phyloP scores from a whole-genome alignment of 1,284 basidiomycete genomes.

The Golubevia pallescens region DNA sequence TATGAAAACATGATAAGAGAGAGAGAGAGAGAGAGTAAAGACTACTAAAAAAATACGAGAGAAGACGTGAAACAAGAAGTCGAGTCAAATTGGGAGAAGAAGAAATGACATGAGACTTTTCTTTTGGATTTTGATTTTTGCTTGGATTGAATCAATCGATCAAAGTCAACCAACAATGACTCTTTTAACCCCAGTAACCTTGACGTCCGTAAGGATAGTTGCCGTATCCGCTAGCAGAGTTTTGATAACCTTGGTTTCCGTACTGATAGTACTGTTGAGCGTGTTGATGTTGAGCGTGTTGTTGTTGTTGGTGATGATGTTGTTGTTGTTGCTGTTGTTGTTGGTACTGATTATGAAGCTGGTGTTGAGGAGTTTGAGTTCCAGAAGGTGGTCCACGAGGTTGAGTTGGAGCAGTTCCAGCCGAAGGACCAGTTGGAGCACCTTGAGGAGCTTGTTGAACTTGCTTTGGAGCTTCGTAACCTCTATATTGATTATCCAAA shows the following conservation, averaged over 20 bases:
- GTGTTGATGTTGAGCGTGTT: conserved; percentile 57
- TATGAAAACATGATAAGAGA: not conserved
- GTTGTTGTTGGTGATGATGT: conserved; percentile 31
- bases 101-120: not conserved
- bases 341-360: not conserved
- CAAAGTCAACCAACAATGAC: not conserved
- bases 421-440: conserved; percentile 7
- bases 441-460: conserved; percentile 21
- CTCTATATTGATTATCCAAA: not conserved
- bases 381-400: conserved; percentile 1
- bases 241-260: conserved; percentile 40
- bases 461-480: conserved; percentile 27
- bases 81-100: not conserved
- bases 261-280: conserved; percentile 56
- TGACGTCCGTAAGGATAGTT: conserved; percentile 50
- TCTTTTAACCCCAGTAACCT: conserved; percentile 49
- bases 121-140: not conserved
- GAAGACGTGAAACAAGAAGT: too few species aligned
- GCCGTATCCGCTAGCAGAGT: conserved; percentile 35
- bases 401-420: conserved; percentile 1
- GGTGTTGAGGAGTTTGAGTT: conserved; percentile 2
- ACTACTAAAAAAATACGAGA: not conserved
- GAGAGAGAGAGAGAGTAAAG: not conserved
- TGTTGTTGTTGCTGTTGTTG: conserved; percentile 27
- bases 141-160: not conserved